A percentile compares a stretch with the other conserved stretches of the same genome.
phyloP scores from a whole-genome alignment of 352 stramenopile species.

The Globisporangium paroecandrum region DNA sequence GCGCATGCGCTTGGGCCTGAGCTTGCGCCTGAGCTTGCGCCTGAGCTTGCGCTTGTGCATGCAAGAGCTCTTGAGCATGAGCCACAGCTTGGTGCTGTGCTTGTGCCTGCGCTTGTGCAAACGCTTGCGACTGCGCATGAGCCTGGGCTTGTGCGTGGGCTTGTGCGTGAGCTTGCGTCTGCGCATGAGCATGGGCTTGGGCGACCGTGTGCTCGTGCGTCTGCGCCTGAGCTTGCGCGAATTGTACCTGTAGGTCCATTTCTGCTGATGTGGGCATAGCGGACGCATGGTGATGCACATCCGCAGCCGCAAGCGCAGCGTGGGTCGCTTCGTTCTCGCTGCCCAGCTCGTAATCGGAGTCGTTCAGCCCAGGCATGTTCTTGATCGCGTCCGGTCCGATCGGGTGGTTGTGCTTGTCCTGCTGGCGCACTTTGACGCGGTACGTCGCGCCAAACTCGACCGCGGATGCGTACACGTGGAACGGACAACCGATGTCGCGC shows the following conservation, averaged over 20 bases:
- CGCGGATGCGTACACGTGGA: slow-evolving; percentile 75
- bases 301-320: slow-evolving; percentile 11
- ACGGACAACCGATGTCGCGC: slow-evolving; percentile 71
- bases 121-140: slow-evolving; percentile 5
- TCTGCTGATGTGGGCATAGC: neutral
- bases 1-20: slow-evolving; percentile 24
- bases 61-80: slow-evolving; percentile 28
- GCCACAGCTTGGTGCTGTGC: slow-evolving; percentile 30
- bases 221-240: slow-evolving; percentile 10
- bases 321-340: slow-evolving; percentile 14
- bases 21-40: slow-evolving; percentile 27
- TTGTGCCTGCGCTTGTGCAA: slow-evolving; percentile 14
- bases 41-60: slow-evolving; percentile 36
- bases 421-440: slow-evolving; percentile 63
- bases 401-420: slow-evolving; percentile 76
- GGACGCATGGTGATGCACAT: slow-evolving; percentile 6
- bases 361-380: slow-evolving; percentile 41
- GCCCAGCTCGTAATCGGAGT: slow-evolving; percentile 59
- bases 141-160: slow-evolving; percentile 1
- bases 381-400: slow-evolving; percentile 70
- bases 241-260: slow-evolving; percentile 9
- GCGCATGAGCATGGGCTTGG: neutral
- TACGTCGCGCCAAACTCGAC: slow-evolving; percentile 63
- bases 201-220: neutral
- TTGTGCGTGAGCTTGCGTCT: slow-evolving; percentile 1